Evolutionary conservation across 768 basidiomycete species (phyloP).

Genomic region (Boletus barrowsii): DNA sequence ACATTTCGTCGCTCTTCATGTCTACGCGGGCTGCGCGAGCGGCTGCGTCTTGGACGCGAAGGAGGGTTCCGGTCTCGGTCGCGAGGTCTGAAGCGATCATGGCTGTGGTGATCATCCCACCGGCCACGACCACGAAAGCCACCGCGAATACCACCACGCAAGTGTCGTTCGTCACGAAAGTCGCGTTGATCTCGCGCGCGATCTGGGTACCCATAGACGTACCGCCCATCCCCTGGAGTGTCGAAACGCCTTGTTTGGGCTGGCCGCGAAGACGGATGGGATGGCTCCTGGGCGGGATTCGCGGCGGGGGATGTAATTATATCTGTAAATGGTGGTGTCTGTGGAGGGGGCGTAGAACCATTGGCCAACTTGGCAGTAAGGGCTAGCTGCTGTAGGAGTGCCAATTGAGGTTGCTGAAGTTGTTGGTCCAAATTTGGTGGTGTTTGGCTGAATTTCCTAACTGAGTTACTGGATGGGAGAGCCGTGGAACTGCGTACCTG

Average conservation of each 20-base stretch:
- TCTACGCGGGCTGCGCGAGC: constrained; percentile 75
- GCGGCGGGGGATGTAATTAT: neutral
- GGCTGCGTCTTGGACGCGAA: constrained; percentile 54
- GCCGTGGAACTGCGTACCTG: constrained; percentile 35
- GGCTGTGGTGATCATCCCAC: constrained; percentile 57
- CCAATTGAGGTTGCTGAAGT: constrained; percentile 57
- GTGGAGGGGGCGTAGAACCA: constrained; percentile 25
- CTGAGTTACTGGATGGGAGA: constrained; percentile 3
- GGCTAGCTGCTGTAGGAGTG: constrained; percentile 74
- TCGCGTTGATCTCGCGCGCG: constrained; percentile 46
- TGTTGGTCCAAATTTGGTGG: constrained; percentile 48
- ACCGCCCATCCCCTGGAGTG: constrained; percentile 38
- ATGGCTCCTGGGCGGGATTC: constrained; percentile 21
- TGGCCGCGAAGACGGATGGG: constrained; percentile 5
- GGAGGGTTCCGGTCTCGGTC: constrained; percentile 39
- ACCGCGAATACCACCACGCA: constrained; percentile 54
- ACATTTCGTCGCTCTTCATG: constrained; percentile 47
- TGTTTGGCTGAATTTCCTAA: constrained; percentile 51
- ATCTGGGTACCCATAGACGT: constrained; percentile 34
- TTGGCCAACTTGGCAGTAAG: constrained; percentile 50
- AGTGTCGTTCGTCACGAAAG: constrained; percentile 49
- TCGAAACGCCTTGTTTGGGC: constrained; percentile 26
- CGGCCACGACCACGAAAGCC: constrained; percentile 60
- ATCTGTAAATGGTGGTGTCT: constrained; percentile 28
- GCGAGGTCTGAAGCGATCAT: constrained; percentile 42